Percentiles rank a stretch among this genome's conserved stretches.
These are phyloP conservation scores for Penicillium desertorum DNA, from an alignment of 495 filamentous ascomycete genomes.

Conservation along the genomic window DNA sequence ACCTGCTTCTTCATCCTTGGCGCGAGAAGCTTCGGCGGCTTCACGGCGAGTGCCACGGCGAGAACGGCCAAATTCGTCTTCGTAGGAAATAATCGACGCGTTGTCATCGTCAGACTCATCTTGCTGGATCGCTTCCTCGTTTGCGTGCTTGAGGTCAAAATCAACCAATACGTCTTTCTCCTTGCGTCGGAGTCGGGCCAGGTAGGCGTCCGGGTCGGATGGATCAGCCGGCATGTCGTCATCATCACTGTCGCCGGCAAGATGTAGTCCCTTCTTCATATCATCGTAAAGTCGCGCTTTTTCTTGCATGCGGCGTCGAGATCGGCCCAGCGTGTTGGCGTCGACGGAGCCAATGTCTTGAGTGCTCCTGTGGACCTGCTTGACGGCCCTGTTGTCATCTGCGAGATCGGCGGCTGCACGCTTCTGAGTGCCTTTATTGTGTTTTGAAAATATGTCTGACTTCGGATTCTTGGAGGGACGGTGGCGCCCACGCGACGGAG, in stretches of 20 bases:
- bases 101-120: conserved; percentile 44
- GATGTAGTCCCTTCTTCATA: conserved; percentile 72
- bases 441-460: conserved; percentile 66
- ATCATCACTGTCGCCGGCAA: conserved; percentile 39
- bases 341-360: conserved; percentile 46
- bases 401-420: conserved; percentile 55
- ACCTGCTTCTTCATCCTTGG: conserved; percentile 41
- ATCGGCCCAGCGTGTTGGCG: conserved; percentile 52
- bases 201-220: conserved; percentile 26
- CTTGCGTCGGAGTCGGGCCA: conserved; percentile 36
- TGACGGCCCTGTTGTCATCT: conserved; percentile 37
- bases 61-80: conserved; percentile 85
- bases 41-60: conserved; percentile 65
- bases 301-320: conserved; percentile 76
- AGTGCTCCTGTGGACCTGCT: conserved; percentile 39
- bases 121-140: conserved; percentile 48
- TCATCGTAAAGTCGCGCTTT: conserved; percentile 82
- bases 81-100: conserved; percentile 71
- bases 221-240: conserved; percentile 40
- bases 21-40: conserved; percentile 54
- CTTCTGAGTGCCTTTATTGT: conserved; percentile 68
- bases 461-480: conserved; percentile 64
- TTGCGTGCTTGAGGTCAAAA: conserved; percentile 93
- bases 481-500: conserved; percentile 53
- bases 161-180: conserved; percentile 68